Base-by-base conservation (phyloP, 2,329 filamentous ascomycete species). In the Pseudopyricularia javanii region DNA sequence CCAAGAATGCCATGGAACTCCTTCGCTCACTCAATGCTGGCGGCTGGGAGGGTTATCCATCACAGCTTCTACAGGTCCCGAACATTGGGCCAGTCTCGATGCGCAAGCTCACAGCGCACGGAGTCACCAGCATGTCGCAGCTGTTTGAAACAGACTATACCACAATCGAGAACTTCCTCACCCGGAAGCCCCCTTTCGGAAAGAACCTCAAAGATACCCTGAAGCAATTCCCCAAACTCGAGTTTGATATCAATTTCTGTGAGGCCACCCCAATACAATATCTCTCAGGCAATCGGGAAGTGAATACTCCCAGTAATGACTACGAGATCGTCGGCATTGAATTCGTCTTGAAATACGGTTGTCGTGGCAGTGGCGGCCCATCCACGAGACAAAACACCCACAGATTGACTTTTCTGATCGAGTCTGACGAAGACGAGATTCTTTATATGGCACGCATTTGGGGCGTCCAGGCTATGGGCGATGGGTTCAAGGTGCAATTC, bases 101-200 rank as follows among this genome's bases (percentile, higher is more conserved):
- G 57, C 78, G 85, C 35, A 93, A 86, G 63, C 75, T 97, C 45
- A 77, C 81, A 3, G 75, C 77, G 37, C 82, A 81, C n/a, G 82
- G 83, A 1, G 78, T 97, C 52, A 80, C 72, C 28, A 86, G 74
- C 5, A 80, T 97, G 6, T 78, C 85, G 43, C 77, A 80, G n/a
- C 71, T 98, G 12, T 79, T 83, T 15, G 68, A 66, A 7, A 74
- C 81, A 14, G 84, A 91, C 34, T 73, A 84, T 26, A 78, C 82
- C 52, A 77, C 81, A 26, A 88, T 98, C 51, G 91, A 97, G 60
- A 77, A 82, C 49, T 69, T 89, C 24, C 66, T 95, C 48, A 85
- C 82, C 57, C 84, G 85, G 52, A 89, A 95, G 58, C 88, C 90
- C 0, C 89, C 91, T 0, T 95, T 86, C 62, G 93, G 91, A 0